These are phyloP conservation scores for Diplogelasinospora grovesii DNA, from an alignment of 495 filamentous ascomycete genomes.

Conservation along the genomic window DNA sequence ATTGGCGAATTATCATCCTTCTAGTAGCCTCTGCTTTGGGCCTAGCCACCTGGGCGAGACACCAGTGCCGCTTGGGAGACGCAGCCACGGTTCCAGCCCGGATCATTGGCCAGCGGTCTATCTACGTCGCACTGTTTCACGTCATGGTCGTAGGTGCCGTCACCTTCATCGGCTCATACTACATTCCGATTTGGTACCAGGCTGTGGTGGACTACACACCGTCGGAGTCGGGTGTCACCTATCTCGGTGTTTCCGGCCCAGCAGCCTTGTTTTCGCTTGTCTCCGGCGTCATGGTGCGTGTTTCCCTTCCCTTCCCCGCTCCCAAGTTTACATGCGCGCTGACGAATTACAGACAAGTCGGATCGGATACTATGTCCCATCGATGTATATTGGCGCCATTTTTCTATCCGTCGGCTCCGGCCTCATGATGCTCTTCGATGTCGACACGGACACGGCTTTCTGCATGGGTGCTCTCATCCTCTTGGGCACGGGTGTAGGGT, in stretches of 20 bases:
- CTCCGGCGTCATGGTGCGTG: constrained; percentile 37
- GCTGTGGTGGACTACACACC: constrained; percentile 44
- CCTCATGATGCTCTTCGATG: constrained; percentile 50
- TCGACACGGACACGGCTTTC: constrained; percentile 29
- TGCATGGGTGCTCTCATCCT: constrained; percentile 62
- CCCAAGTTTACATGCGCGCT: constrained; percentile 5
- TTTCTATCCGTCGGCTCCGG: constrained; percentile 53
- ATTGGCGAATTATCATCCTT: constrained; percentile 56
- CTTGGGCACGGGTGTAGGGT: constrained; percentile 54
- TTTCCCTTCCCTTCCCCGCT: constrained; percentile 26
- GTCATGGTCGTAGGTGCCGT: constrained; percentile 42
- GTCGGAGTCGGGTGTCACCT: constrained; percentile 44
- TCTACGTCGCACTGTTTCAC: constrained; percentile 48
- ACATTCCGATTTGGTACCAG: constrained; percentile 64
- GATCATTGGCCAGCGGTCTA: constrained; percentile 57
- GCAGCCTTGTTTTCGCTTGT: constrained; percentile 41
- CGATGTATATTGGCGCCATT: constrained; percentile 42
- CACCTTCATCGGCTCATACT: constrained; percentile 54
- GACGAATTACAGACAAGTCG: constrained; percentile 25
- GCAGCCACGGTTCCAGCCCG: constrained; percentile 61
- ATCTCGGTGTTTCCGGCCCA: constrained; percentile 36
- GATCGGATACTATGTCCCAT: constrained; percentile 56
- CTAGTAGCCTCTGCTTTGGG: constrained; percentile 57
- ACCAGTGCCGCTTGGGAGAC: constrained; percentile 56
- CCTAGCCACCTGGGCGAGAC: constrained; percentile 44